Base-by-base conservation (phyloP, 805 yeast genomes). In the Phaffomyces antillensis region DNA sequence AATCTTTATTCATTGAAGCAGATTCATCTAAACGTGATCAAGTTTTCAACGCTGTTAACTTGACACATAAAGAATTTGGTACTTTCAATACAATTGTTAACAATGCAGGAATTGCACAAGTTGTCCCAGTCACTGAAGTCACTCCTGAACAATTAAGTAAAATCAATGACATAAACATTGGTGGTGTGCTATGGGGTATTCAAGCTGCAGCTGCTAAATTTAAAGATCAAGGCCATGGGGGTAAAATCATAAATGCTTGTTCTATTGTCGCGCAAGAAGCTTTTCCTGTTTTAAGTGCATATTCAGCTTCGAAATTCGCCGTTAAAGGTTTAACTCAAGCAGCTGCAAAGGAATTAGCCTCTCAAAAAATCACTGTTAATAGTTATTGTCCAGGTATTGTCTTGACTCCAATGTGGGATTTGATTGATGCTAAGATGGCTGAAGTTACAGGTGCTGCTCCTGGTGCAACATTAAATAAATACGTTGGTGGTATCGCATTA, bases 371-470 rank as follows among this genome's bases (percentile, higher is more conserved):
- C 44, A 62, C 67, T n/a, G 67, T 67, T 15, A 69, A 69, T 48
- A 50, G 63, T 4, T 63, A 66, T 45, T 64, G 66, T 47, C 72
- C 72, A 17, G 73, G 71, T 31, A 62, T 63, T 43, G 70, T 67
- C n/a, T 50, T 60, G n/a, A 68, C 73, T 1, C 66, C 67, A 47
- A 58, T 68, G 63, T 57, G 64, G 59, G 65, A 61, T 40, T 45
- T 54, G 30, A 57, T 62, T 33, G 66, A 62, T 49, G 46, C 46
- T 20, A 47, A 54, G 49, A 43, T 61, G 46, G 51, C 57, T 30
- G 56, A 50, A 40, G 36, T 55, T 37, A 45, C 52, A 32, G 62
- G 66, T 26, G 56, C 50, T 37, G 53, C 60, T 42, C 49, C 50
- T 24, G 64, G 67, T 41, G 62, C 50, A 26, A 50, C 60, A 34